Percentiles rank a stretch among this genome's conserved stretches.
Evolutionary conservation across 2,329 filamentous ascomycete genomes (phyloP).

Genomic region (Xylariaceae sp.): DNA sequence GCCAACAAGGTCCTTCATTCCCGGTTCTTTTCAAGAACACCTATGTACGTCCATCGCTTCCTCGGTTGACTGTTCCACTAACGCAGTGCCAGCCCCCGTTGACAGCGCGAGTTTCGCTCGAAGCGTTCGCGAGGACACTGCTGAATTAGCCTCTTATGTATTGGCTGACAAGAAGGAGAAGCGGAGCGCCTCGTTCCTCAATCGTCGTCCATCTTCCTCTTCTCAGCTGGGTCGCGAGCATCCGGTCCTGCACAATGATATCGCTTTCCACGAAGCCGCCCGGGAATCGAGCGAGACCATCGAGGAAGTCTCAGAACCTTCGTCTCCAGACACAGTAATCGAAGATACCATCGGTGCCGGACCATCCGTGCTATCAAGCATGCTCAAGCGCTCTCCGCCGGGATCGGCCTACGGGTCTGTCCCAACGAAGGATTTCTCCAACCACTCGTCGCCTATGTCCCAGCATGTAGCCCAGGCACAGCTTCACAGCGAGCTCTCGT

Average conservation of each 20-base stretch:
- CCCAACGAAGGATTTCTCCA: neutral
- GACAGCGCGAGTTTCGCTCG: conserved; percentile 72
- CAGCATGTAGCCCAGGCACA: conserved; percentile 6
- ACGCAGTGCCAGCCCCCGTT: conserved; percentile 39
- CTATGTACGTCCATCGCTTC: conserved; percentile 40
- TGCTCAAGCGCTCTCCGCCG: conserved; percentile 47
- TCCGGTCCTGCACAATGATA: conserved; percentile 23
- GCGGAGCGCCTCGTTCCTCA: conserved; percentile 42
- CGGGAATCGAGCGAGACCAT: conserved; percentile 18
- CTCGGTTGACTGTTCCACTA: conserved; percentile 8
- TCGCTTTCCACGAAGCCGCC: conserved; percentile 16
- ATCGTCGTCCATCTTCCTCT: conserved; percentile 32
- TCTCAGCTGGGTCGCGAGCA: conserved; percentile 23
- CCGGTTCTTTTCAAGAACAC: conserved; percentile 58
- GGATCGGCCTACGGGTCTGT: conserved; percentile 23
- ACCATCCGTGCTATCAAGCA: conserved; percentile 37
- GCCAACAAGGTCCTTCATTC: conserved; percentile 68
- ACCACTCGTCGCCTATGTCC: conserved; percentile 5
- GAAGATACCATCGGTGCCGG: conserved; percentile 17
- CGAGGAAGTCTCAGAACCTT: conserved; percentile 26
- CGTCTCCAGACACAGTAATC: conserved; percentile 17
- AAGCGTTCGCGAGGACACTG: conserved; percentile 79
- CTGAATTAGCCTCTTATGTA: conserved; percentile 79
- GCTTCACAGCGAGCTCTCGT: conserved; percentile 3
- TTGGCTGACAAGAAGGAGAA: conserved; percentile 58